phyloP scores from a whole-genome alignment of 257 asterid species.

The Scutellaria barbata region DNA sequence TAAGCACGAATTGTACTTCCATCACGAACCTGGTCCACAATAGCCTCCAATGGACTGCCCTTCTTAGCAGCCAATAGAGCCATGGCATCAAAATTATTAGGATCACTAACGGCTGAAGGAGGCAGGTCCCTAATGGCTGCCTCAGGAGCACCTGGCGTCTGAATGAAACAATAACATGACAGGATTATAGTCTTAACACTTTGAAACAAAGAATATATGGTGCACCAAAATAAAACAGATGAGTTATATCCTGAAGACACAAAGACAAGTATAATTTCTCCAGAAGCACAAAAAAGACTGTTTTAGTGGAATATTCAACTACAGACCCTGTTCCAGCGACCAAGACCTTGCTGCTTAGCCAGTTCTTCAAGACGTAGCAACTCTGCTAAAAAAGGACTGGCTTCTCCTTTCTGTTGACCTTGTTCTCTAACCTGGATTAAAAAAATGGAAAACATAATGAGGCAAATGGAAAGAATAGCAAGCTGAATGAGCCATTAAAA shows the following conservation, averaged over 20 bases:
- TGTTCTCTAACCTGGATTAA: slow-evolving; percentile 82
- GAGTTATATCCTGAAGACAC: neutral
- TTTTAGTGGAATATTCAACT: slow-evolving; percentile 7
- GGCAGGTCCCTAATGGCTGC: slow-evolving; percentile 77
- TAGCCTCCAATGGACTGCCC: slow-evolving; percentile 93
- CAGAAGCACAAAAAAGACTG: neutral
- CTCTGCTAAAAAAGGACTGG: slow-evolving; percentile 73
- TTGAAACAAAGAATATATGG: slow-evolving; percentile 4
- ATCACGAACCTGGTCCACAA: slow-evolving; percentile 94
- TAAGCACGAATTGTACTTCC: slow-evolving; percentile 94
- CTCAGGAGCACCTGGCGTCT: slow-evolving; percentile 88
- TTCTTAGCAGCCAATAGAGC: slow-evolving; percentile 72
- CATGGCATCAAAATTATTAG: slow-evolving; percentile 77
- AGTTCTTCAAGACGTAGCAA: slow-evolving; percentile 78
- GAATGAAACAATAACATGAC: slow-evolving; percentile 36
- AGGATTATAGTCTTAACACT: slow-evolving; percentile 12
- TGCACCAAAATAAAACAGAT: neutral
- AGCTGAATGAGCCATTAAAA: slow-evolving; percentile 7
- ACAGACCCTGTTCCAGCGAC: slow-evolving; percentile 92
- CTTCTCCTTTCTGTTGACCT: slow-evolving; percentile 94
- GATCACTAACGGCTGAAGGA: slow-evolving; percentile 85
- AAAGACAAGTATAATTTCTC: slow-evolving; percentile 2
- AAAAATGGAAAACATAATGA: slow-evolving; percentile 12
- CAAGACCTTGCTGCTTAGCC: slow-evolving; percentile 91
- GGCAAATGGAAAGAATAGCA: slow-evolving; percentile 11